Percentiles rank a stretch among this genome's conserved stretches.
Evolutionary conservation across 1,139 yeast genomes (phyloP).

Genomic region (Diutina catenulata): DNA sequence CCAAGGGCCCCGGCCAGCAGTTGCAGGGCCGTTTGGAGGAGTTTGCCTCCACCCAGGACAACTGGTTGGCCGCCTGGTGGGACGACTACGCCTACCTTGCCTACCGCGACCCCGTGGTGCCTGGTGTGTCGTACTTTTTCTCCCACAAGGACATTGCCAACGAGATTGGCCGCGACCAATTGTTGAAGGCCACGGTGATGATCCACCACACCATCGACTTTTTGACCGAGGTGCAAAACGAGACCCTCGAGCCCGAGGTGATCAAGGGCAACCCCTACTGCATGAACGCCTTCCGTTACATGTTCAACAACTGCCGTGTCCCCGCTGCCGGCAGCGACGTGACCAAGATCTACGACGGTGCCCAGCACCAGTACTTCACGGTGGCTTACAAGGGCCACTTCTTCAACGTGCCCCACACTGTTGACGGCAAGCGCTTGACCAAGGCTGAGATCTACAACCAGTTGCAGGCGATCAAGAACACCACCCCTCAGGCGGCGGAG

Average conservation of each 20-base stretch:
- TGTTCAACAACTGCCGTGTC: constrained; percentile 84
- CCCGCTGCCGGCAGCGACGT: constrained; percentile 54
- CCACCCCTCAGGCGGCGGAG: constrained; percentile 15
- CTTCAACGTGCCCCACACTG: constrained; percentile 68
- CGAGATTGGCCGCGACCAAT: constrained; percentile 54
- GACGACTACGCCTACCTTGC: constrained; percentile 87
- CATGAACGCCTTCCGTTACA: constrained; percentile 84
- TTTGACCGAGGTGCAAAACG: constrained; percentile 42
- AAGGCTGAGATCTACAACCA: constrained; percentile 57
- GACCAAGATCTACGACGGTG: constrained; percentile 36
- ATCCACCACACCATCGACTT: constrained; percentile 46
- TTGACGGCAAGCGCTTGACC: constrained; percentile 40
- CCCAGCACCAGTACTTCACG: constrained; percentile 57
- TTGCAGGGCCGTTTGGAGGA: constrained; percentile 57
- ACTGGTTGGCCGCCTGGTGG: constrained; percentile 94
- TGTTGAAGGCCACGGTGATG: constrained; percentile 60
- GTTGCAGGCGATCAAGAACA: constrained; percentile 41
- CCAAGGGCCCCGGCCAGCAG: constrained; percentile 50
- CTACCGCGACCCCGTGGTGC: constrained; percentile 87
- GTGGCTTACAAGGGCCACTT: constrained; percentile 71
- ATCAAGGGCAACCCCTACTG: constrained; percentile 77
- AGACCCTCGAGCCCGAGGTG: constrained; percentile 64
- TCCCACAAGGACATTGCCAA: constrained; percentile 61
- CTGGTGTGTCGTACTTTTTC: constrained; percentile 86
- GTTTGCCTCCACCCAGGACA: constrained; percentile 53